These are phyloP conservation scores for Dissophora ornata DNA, from an alignment of 192 early-diverging fungal genomes.

Conservation along the genomic window DNA sequence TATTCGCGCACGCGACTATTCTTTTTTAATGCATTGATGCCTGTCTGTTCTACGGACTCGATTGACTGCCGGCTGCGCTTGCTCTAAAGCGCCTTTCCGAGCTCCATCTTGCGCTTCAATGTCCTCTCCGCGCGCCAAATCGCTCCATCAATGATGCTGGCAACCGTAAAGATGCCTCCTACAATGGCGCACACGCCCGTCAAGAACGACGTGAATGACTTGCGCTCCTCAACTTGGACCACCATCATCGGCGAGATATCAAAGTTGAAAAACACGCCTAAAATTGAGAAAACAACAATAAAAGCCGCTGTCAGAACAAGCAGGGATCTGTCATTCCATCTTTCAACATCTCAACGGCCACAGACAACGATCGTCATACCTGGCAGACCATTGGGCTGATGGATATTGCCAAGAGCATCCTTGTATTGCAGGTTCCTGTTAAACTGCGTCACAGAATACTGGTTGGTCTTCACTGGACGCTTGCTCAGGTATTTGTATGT, in stretches of 20 bases:
- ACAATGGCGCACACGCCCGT: slow-evolving; percentile 93
- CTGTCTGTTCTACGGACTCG: too few species aligned
- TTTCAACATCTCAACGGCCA: too few species aligned
- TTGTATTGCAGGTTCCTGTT: slow-evolving; percentile 65
- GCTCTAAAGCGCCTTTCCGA: slow-evolving; percentile 78
- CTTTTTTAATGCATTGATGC: too few species aligned
- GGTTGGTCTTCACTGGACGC: slow-evolving; percentile 83
- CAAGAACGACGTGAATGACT: slow-evolving; percentile 89
- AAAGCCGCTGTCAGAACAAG: too few species aligned
- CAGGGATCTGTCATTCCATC: too few species aligned
- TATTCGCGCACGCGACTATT: too few species aligned
- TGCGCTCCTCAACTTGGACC: slow-evolving; percentile 81
- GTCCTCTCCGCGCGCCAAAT: slow-evolving; percentile 89
- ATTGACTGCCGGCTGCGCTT: too few species aligned
- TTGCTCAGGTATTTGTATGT: slow-evolving; percentile 78
- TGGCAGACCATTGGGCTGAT: slow-evolving; percentile 37
- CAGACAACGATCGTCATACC: slow-evolving; percentile 29
- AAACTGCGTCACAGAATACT: slow-evolving; percentile 94
- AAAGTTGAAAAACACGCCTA: slow-evolving; percentile 92
- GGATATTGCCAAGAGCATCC: slow-evolving; percentile 20
- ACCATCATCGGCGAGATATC: slow-evolving; percentile 98
- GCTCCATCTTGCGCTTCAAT: slow-evolving; percentile 80
- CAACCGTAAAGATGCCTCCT: slow-evolving; percentile 96
- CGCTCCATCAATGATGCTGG: slow-evolving; percentile 86
- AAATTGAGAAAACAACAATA: too few species aligned